phyloP scores from a whole-genome alignment of 176 grass and related monocot genomes.

The Luzula sylvatica region DNA sequence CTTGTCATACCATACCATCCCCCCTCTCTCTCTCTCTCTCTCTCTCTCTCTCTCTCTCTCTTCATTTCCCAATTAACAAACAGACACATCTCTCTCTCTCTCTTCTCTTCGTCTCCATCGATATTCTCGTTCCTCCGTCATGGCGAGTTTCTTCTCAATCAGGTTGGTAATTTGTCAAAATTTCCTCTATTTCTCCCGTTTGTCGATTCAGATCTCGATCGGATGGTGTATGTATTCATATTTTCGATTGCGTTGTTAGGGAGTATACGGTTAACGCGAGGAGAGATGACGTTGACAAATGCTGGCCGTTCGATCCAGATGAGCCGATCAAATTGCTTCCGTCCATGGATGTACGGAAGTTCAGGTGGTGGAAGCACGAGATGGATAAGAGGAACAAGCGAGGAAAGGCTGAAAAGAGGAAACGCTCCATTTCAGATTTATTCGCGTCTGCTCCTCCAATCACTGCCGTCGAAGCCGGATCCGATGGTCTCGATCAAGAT shows the following conservation, averaged over 20 bases:
- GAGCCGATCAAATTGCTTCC: background rate
- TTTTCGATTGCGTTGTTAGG: background rate
- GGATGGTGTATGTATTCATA: background rate
- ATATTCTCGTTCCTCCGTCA: background rate
- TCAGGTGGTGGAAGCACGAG: constrained; percentile 10
- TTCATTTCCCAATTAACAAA: constrained; percentile 1
- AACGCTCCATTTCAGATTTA: constrained; percentile 13
- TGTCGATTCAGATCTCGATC: background rate
- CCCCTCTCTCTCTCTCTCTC: background rate
- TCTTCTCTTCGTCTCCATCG: background rate
- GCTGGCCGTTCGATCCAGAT: constrained; percentile 15
- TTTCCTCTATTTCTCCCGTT: background rate
- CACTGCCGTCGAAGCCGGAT: background rate
- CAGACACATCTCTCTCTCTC: constrained; percentile 1
- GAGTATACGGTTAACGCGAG: constrained; percentile 9
- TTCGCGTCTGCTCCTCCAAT: constrained; percentile 16
- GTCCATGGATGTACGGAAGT: constrained; percentile 11
- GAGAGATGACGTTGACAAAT: constrained; percentile 11
- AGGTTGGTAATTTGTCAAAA: background rate
- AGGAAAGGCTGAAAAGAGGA: constrained; percentile 1
- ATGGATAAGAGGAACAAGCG: constrained; percentile 10
- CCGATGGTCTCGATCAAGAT: background rate
- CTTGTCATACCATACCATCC: background rate
- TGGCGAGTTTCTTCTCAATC: constrained; percentile 14
- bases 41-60: background rate